Percentiles rank a stretch among this genome's conserved stretches.
Conservation (phyloP, 2,329 filamentous ascomycete species). For the Ramichloridium luteum region DNA sequence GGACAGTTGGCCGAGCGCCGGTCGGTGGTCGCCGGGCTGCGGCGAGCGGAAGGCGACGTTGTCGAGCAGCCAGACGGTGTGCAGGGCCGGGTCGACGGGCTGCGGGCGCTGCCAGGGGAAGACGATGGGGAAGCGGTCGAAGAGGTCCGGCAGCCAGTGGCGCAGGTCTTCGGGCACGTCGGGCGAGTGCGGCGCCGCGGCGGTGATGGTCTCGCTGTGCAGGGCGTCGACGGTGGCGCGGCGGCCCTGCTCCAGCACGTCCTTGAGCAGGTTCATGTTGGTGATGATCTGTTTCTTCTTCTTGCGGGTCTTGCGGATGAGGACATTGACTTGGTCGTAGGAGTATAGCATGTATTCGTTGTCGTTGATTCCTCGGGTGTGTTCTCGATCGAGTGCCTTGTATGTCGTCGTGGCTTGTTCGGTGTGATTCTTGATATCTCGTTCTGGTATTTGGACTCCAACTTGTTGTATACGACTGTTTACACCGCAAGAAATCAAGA, state of each 20-base stretch:
- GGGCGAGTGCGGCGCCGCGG: slow-evolving; percentile 21
- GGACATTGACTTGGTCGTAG: no score
- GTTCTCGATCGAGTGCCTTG: no score
- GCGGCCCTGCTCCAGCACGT: slow-evolving; percentile 18
- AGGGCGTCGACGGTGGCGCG: slow-evolving; percentile 19
- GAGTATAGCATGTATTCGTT: no score
- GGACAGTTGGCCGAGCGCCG: slow-evolving; percentile 11
- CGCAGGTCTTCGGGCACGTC: slow-evolving; percentile 22
- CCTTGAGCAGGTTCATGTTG: slow-evolving; percentile 18
- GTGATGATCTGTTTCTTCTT: no score
- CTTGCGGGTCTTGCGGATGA: no score
- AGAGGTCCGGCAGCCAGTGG: slow-evolving; percentile 23
- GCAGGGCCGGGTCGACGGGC: slow-evolving; percentile 45
- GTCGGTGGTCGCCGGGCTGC: slow-evolving; percentile 14
- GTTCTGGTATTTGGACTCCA: no score
- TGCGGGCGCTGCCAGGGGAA: slow-evolving; percentile 29
- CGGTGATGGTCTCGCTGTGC: slow-evolving; percentile 16
- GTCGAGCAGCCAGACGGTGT: slow-evolving; percentile 81
- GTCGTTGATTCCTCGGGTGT: no score
- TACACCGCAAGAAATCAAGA: no score
- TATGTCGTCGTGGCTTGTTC: no score
- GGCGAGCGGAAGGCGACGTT: slow-evolving; percentile 62
- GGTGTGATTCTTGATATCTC: no score
- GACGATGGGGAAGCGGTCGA: slow-evolving; percentile 39
- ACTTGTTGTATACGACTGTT: no score